Percentiles rank a stretch among this genome's conserved stretches.
phyloP scores from a whole-genome alignment of 2,329 filamentous ascomycete species.

The Venturia pyrina region DNA sequence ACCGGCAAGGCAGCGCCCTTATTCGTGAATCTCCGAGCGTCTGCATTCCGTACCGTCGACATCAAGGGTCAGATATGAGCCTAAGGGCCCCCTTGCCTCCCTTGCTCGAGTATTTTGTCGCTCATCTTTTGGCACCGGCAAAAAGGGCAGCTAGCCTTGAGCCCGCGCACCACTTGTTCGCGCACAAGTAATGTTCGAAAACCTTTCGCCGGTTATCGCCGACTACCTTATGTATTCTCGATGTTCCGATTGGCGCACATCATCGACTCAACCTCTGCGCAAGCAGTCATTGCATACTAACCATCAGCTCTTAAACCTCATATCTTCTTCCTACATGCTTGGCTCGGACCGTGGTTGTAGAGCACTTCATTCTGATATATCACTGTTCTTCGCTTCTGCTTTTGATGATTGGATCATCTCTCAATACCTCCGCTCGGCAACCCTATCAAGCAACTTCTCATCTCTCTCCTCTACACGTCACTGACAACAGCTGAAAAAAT shows the following conservation, averaged over 20 bases:
- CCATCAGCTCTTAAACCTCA: not conserved
- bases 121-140: not conserved
- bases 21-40: conserved; percentile 64
- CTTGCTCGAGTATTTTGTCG: not conserved
- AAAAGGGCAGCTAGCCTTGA: not conserved
- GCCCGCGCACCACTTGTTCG: not conserved
- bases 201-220: not conserved
- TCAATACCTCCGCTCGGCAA: not conserved
- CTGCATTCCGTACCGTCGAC: conserved; percentile 79
- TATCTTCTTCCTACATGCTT: not conserved
- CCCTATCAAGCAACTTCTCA: not conserved
- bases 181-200: not conserved
- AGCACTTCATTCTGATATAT: not conserved
- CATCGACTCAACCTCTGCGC: not conserved
- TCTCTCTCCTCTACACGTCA: not conserved
- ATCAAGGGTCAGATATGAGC: conserved; percentile 91
- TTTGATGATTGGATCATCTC: not conserved
- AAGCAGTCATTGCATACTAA: not conserved
- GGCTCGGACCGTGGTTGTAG: not conserved
- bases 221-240: not conserved
- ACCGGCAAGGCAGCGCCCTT: conserved; percentile 22
- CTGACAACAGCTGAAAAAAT: not conserved
- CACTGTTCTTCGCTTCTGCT: not conserved
- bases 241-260: not conserved
- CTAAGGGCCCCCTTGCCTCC: not conserved